Conservation (phyloP, 179 eudicot species). For the Pouteria campechiana region DNA sequence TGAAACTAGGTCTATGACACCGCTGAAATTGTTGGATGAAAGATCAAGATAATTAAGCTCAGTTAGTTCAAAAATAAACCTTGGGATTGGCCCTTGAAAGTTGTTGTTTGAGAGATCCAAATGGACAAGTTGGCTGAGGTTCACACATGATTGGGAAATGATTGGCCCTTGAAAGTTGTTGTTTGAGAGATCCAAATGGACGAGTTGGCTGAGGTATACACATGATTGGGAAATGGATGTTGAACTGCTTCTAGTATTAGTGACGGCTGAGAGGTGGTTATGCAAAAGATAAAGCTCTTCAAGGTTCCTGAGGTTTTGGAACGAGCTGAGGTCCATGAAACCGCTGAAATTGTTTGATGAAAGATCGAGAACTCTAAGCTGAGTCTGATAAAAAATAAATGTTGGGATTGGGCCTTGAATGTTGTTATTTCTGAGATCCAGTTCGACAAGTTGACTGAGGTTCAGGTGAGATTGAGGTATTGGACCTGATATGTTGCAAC, state of each 20-base stretch:
- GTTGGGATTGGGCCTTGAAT: constrained; percentile 4
- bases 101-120: constrained; percentile 4
- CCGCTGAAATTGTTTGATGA: too few relatives aligned
- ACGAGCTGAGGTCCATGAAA: too few relatives aligned
- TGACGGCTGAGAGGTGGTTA: constrained; percentile 16
- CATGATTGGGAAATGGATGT: too few relatives aligned
- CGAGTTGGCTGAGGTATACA: too few relatives aligned
- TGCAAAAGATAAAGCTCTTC: constrained; percentile 22
- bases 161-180: constrained; percentile 12
- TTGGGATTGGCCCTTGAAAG: constrained; percentile 12
- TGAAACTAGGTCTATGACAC: constrained; percentile 1
- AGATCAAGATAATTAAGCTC: constrained; percentile 3
- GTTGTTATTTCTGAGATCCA: constrained; percentile 5
- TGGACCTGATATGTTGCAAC: constrained; percentile 2
- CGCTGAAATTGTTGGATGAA: constrained; percentile 12
- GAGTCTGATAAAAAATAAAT: constrained; percentile 4
- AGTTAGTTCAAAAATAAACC: constrained; percentile 8
- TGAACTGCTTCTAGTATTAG: not conserved
- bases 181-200: constrained; percentile 3
- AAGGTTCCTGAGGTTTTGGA: constrained; percentile 1
- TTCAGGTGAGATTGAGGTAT: constrained; percentile 4
- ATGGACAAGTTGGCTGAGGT: constrained; percentile 7
- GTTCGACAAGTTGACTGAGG: not conserved
- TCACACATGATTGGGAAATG: constrained; percentile 1
- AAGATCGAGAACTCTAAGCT: too few relatives aligned